Base-by-base conservation (phyloP, 169 alveolate genomes). In the Eimeria acervulina region DNA sequence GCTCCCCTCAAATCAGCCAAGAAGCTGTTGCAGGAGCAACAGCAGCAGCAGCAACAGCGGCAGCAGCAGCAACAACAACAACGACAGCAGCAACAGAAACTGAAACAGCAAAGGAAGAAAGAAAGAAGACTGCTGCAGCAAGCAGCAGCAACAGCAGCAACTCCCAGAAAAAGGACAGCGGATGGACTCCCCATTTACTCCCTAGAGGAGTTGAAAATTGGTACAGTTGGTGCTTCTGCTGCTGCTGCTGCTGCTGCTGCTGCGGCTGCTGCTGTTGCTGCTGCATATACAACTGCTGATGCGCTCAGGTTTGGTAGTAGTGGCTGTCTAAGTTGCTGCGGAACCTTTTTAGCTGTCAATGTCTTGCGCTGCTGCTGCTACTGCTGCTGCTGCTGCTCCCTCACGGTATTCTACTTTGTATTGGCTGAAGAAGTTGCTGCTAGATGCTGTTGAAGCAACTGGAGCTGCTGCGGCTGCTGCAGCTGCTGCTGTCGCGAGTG, bases 241-340 rank as follows among this genome's bases (percentile, higher is more conserved):
- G 28, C 78, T 66, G 28, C 31, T 66, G 40, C 78, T 66, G 40
- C 78, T 47, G 55, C 78, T 66, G 78, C 21, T 66, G 78, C 78
- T 66, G 78, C 78, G 7, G 55, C 55, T 47, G 55, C 55, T 47
- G 55, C 55, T 47, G 55, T 12, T 47, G 55, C 55, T 47, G 55
- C 55, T 47, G 55, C 55, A 7, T 5, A 5, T 47, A 12, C 55
- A 7, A 12, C 55, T 12, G 55, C 12, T 47, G 28, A 5, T 28
- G 78, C 78, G n/a, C n/a, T n/a, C n/a, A n/a, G n/a, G n/a, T n/a
- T n/a, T n/a, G n/a, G n/a, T n/a, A n/a, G n/a, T n/a, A n/a, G n/a
- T n/a, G n/a, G n/a, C n/a, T n/a, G n/a, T n/a, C n/a, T n/a, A n/a
- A n/a, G n/a, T n/a, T n/a, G n/a, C n/a, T n/a, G n/a, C n/a, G n/a